Base-by-base conservation (phyloP, 768 basidiomycete genomes). In the Amanita rubescens region DNA sequence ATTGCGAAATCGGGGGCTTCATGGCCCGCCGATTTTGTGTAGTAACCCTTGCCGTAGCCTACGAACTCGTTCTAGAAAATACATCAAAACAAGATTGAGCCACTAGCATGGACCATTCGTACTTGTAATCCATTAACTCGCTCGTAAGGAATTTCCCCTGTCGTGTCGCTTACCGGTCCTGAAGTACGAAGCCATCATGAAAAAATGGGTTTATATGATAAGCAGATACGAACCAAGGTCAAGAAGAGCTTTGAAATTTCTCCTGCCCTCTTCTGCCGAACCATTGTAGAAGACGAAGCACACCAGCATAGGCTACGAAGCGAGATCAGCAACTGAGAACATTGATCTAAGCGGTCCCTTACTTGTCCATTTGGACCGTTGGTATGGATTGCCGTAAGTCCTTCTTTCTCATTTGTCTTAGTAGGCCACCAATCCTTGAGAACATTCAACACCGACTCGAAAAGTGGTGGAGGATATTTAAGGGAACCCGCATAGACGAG, bases 271-370 rank as follows among this genome's bases (percentile, higher is more conserved):
- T 1, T 61, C 68, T 55, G 76, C 77, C 0, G 75, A 64, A 0
- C 79, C 79, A 57, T 82, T 79, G 59, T 73, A 79, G 57, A 81
- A 81, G 5, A 73, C 32, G 10, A 64, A 46, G 0, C 69, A 43
- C 0, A 69, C 61, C 34, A 76, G 58, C 15, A 62, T 54, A 5
- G 77, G 74, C 78, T 80, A 32, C 8, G 25, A 20, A 35, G 33
- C 41, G 12, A 20, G 15, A 24, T 52, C 24, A 46, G 17, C 14
- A 38, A 22, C 22, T 30, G 27, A 19, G 33, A 19, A 38, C 3
- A 25, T 17, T 24, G 3, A 9, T 48, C 19, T 22, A 15, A 22
- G 43, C 15, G 17, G 7, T 46, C 1, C 60, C 68, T 39, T 42
- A 77, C 79, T 30, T 63, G 59, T 2, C 69, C 70, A 55, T 69